Conservation (phyloP, 306 rosid genomes). For the Vachellia pachyceras region DNA sequence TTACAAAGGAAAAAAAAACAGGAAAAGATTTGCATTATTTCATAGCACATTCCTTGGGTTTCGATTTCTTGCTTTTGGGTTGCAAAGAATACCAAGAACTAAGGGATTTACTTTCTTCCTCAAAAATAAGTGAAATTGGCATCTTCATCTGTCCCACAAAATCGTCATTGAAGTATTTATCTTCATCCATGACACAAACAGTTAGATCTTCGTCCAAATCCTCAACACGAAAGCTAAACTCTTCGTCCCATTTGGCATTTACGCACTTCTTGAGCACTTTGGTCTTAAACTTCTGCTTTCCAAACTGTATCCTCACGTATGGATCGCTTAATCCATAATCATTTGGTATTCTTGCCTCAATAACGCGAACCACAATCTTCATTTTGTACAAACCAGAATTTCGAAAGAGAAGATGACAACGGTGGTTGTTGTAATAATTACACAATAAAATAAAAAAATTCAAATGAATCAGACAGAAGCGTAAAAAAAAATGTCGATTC, state of each 20-base stretch:
- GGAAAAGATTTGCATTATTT: slow-evolving; percentile 8
- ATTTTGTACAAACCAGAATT: slow-evolving; percentile 40
- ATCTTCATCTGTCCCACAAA: slow-evolving; percentile 80
- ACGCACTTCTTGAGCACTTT: slow-evolving; percentile 87
- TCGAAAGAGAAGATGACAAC: slow-evolving; percentile 26
- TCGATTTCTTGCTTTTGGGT: slow-evolving; percentile 80
- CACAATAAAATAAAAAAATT: background rate
- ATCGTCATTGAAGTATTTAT: slow-evolving; percentile 89
- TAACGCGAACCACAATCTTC: slow-evolving; percentile 86
- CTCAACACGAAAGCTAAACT: slow-evolving; percentile 76
- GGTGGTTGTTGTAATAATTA: background rate
- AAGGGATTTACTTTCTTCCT: slow-evolving; percentile 72
- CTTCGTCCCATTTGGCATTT: slow-evolving; percentile 91
- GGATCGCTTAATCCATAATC: slow-evolving; percentile 96
- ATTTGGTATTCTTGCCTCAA: slow-evolving; percentile 86
- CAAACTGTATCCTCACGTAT: slow-evolving; percentile 85
- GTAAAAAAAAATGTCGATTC: slow-evolving; percentile 22
- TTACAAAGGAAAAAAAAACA: background rate
- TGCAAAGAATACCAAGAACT: slow-evolving; percentile 83
- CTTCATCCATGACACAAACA: slow-evolving; percentile 85
- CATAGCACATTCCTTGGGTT: slow-evolving; percentile 86
- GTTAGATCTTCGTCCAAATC: slow-evolving; percentile 76
- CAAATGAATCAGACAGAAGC: slow-evolving; percentile 32
- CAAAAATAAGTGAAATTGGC: slow-evolving; percentile 74
- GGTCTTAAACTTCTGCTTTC: slow-evolving; percentile 81